Conservation (phyloP, 352 stramenopile genomes). For the Blastocystis sp. region DNA sequence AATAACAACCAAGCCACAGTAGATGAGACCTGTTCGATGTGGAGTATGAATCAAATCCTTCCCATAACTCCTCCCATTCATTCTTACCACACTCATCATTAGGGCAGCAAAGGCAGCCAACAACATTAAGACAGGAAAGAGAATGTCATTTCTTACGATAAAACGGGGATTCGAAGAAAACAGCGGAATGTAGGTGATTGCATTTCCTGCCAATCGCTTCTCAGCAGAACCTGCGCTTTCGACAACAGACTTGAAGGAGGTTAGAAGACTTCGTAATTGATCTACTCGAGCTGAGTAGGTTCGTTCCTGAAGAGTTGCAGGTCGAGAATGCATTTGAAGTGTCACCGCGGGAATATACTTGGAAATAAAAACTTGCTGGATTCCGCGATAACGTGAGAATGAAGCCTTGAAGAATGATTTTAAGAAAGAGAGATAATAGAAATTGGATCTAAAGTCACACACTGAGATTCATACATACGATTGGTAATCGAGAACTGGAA, state of each 20-base stretch:
- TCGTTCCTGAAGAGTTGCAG: neutral
- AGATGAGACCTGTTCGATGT: neutral
- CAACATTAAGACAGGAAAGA: neutral
- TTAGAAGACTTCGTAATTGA: neutral
- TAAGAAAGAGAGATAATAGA: constrained; percentile 14
- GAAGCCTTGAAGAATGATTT: neutral
- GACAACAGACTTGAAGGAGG: neutral
- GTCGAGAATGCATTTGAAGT: neutral
- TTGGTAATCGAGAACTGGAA: neutral
- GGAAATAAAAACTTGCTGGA: neutral
- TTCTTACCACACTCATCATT: neutral
- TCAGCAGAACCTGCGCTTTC: neutral
- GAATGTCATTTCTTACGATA: neutral
- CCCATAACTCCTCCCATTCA: neutral
- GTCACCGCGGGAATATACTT: constrained; percentile 45
- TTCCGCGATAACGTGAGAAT: neutral
- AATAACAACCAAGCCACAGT: neutral
- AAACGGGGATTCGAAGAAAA: constrained; percentile 10
- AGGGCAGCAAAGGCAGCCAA: neutral
- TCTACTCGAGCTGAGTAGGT: neutral
- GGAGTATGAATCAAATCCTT: neutral
- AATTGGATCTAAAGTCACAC: neutral
- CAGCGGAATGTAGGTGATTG: neutral
- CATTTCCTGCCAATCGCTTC: neutral
- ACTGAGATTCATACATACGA: neutral